Percentiles rank a stretch among this genome's conserved stretches.
Conservation (phyloP, 129 eudicot genomes). For the Flaveria ramosissima region DNA sequence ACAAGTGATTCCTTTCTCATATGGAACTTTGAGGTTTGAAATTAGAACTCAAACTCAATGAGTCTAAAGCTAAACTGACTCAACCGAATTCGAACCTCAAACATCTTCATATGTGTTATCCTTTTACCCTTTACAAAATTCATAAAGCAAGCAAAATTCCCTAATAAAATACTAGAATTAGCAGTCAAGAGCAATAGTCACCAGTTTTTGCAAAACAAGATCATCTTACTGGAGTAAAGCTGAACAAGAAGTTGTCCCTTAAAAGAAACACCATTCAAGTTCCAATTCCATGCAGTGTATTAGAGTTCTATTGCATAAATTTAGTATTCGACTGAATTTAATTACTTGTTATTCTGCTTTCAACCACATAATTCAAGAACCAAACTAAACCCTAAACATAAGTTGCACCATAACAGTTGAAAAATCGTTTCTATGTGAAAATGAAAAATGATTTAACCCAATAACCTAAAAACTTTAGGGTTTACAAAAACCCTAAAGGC, state of each 20-base stretch:
- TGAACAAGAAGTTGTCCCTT: background rate
- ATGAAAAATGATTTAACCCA: no score
- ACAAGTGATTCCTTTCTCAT: background rate
- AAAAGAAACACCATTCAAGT: background rate
- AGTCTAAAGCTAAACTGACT: background rate
- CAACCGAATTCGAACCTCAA: background rate
- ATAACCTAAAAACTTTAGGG: no score
- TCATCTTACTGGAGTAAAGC: background rate
- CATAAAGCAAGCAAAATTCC: background rate
- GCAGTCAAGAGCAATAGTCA: slow-evolving; percentile 11
- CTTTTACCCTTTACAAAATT: background rate
- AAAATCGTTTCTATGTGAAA: no score
- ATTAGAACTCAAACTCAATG: background rate
- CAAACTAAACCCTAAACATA: background rate
- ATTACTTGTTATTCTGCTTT: background rate
- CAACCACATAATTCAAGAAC: slow-evolving; percentile 4
- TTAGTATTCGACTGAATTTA: background rate
- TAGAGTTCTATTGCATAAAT: background rate
- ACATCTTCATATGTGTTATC: background rate
- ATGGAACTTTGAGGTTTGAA: background rate
- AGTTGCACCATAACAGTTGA: background rate
- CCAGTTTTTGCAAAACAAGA: background rate
- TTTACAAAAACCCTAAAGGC: no score
- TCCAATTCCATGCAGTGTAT: background rate
- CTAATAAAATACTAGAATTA: background rate